phyloP scores from a whole-genome alignment of 2,329 filamentous ascomycete species.

The Penicillium sp. region DNA sequence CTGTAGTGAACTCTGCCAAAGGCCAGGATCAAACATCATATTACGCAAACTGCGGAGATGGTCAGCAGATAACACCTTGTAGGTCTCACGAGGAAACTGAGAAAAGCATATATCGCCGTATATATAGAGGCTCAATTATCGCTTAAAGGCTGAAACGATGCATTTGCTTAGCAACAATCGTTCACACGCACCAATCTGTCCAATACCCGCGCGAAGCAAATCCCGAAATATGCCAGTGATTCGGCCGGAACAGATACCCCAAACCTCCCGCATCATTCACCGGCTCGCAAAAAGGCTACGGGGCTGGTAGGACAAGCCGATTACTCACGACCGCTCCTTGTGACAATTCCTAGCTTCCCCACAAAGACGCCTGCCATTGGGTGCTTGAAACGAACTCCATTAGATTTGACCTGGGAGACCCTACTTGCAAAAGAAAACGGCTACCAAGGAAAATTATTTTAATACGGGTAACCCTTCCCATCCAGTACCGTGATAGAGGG shows the following conservation, averaged over 20 bases:
- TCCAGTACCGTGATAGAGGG: background rate
- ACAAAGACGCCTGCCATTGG: conserved; percentile 3
- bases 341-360: conserved; percentile 9
- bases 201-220: background rate
- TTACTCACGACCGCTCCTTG: conserved; percentile 1
- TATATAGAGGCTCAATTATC: background rate
- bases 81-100: background rate
- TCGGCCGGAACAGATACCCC: background rate
- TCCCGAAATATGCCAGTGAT: background rate
- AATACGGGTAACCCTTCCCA: background rate
- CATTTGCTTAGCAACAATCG: background rate
- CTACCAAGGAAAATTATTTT: background rate
- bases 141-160: background rate
- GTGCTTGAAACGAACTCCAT: background rate
- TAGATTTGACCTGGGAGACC: background rate
- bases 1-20: background rate
- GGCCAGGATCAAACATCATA: background rate
- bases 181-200: background rate
- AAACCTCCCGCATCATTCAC: background rate
- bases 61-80: conserved; percentile 2
- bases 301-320: background rate
- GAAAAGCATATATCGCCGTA: background rate
- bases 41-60: conserved; percentile 1
- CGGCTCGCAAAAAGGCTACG: background rate
- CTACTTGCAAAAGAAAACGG: background rate